These are phyloP conservation scores for Pythium grandisporangium DNA, from an alignment of 352 stramenopile species.

Conservation along the genomic window DNA sequence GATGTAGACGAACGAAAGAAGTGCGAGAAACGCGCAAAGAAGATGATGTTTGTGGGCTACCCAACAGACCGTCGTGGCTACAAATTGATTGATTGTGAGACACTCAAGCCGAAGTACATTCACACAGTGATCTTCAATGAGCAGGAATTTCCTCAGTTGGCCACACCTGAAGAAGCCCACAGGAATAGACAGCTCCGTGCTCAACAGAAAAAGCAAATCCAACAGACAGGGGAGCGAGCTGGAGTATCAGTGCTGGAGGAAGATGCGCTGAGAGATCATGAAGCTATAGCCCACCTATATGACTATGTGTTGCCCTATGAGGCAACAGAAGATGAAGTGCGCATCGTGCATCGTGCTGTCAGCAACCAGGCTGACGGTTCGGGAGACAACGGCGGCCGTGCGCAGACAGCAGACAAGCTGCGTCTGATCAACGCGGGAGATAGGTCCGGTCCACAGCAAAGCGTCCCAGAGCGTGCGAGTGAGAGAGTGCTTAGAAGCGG, in stretches of 20 bases:
- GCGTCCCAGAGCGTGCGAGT: too few relatives aligned
- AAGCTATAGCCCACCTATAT: conserved; percentile 1
- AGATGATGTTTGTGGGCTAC: conserved; percentile 5
- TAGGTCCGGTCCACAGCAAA: too few relatives aligned
- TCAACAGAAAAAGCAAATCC: conserved; percentile 1
- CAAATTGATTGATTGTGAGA: not conserved
- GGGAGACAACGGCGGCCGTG: too few relatives aligned
- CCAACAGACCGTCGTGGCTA: conserved; percentile 1
- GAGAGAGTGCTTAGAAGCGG: too few relatives aligned
- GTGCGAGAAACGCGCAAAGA: not conserved
- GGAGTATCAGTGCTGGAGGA: not conserved
- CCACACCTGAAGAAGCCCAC: not conserved
- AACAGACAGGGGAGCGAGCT: not conserved
- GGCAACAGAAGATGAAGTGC: conserved; percentile 2
- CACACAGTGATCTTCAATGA: conserved; percentile 2
- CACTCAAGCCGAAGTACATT: not conserved
- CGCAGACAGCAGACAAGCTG: too few relatives aligned
- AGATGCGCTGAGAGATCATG: conserved; percentile 1
- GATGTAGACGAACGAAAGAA: conserved; percentile 1
- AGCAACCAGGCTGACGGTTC: not conserved
- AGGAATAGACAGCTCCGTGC: not conserved
- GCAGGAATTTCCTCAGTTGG: not conserved
- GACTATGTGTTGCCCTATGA: conserved; percentile 1
- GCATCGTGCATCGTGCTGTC: not conserved
- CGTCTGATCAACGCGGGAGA: too few relatives aligned